Evolutionary conservation across 331 rosid species (phyloP).

Genomic region (Quercus tomentella): DNA sequence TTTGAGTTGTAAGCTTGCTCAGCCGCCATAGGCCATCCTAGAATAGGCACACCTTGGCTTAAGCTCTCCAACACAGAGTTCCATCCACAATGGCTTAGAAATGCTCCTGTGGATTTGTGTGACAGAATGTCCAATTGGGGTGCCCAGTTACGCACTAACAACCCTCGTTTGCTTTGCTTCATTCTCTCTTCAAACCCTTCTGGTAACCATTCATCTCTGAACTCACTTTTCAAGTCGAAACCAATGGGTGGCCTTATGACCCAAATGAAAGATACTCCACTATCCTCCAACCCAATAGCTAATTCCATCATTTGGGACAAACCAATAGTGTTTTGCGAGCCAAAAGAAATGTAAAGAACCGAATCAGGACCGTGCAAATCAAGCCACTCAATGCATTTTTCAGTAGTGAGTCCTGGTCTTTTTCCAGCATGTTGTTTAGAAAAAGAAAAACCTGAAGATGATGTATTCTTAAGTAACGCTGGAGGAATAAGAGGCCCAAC

Average conservation of each 20-base stretch:
- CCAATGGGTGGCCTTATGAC: constrained; percentile 40
- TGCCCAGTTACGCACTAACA: constrained; percentile 36
- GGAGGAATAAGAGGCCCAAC: constrained; percentile 30
- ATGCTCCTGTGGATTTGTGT: constrained; percentile 22
- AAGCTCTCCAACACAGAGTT: constrained; percentile 28
- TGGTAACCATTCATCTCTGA: constrained; percentile 35
- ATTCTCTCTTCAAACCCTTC: constrained; percentile 28
- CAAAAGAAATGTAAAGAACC: constrained; percentile 42
- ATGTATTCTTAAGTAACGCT: neutral
- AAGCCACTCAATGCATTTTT: constrained; percentile 29
- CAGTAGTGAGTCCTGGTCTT: neutral
- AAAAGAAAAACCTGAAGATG: neutral
- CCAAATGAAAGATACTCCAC: constrained; percentile 33
- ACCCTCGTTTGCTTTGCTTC: constrained; percentile 11
- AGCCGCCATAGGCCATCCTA: constrained; percentile 49
- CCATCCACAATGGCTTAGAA: constrained; percentile 22
- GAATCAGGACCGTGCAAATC: constrained; percentile 14
- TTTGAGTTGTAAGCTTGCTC: constrained; percentile 47
- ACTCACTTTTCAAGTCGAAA: constrained; percentile 27
- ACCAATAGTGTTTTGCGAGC: constrained; percentile 45
- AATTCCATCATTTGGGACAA: constrained; percentile 33
- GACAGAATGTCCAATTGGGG: constrained; percentile 38
- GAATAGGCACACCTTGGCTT: constrained; percentile 41
- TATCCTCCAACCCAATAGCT: constrained; percentile 37
- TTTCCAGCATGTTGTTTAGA: constrained; percentile 16